A percentile compares a stretch with the other conserved stretches of the same genome.
Evolutionary conservation across 2,329 filamentous ascomycete genomes (phyloP).

Genomic region (Karstenula rhodostoma): DNA sequence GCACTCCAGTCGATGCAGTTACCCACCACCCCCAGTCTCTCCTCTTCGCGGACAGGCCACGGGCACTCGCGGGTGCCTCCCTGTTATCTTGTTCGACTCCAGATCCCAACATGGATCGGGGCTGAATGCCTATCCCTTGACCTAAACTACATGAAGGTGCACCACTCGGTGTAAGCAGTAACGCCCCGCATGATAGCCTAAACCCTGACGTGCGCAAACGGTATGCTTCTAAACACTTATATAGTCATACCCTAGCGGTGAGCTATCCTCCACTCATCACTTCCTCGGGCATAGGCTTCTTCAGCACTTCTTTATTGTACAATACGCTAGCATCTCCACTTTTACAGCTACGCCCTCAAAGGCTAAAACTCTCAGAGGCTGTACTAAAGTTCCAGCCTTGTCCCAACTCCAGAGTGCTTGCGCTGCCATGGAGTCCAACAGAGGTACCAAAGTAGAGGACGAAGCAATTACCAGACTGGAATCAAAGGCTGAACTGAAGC

Average conservation of each 20-base stretch:
- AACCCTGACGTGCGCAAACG: not conserved
- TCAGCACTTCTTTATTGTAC: not conserved
- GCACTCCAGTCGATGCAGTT: not conserved
- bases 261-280: not conserved
- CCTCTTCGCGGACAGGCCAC: too few species aligned
- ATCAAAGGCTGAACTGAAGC: constrained; percentile 4
- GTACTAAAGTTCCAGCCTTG: not conserved
- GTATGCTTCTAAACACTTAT: not conserved
- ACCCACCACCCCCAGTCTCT: too few species aligned
- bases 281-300: not conserved
- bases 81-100: too few species aligned
- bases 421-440: not conserved
- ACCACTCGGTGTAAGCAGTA: not conserved
- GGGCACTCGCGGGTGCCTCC: too few species aligned
- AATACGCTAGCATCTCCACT: too few species aligned
- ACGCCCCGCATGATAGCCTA: constrained; percentile 2
- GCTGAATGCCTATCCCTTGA: not conserved
- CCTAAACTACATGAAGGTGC: not conserved
- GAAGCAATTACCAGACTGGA: not conserved
- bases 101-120: too few species aligned
- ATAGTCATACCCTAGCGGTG: not conserved
- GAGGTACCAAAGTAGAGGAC: constrained; percentile 9
- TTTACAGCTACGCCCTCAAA: too few species aligned
- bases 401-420: not conserved
- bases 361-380: not conserved